Base-by-base conservation (phyloP, 768 basidiomycete genomes). In the Botryobasidium botryosum region DNA sequence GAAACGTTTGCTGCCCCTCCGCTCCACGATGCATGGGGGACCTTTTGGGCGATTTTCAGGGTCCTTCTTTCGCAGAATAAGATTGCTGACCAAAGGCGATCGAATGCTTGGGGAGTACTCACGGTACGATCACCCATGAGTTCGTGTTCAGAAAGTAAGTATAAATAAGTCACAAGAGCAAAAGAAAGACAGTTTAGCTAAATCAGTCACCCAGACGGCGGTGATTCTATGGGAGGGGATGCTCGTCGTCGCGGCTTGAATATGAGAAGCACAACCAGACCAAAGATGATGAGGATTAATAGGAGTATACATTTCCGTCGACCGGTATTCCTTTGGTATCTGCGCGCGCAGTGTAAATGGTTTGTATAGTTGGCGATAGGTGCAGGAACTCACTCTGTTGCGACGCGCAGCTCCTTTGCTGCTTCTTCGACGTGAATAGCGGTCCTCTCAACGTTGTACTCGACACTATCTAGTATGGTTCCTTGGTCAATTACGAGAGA, bases 401-500 rank as follows among this genome's bases (percentile, higher is more conserved):
- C 94, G 12, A 74, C 67, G 45, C 79, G 66, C 40, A 99, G 67
- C 53, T 94, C 88, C 55, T 75, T 73, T 29, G 82, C 88, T 18
- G 90, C 87, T 36, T 84, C 83, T 45, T 77, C 62, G 58, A 91
- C 70, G 42, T 86, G 75, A 26, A 72, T 72, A 15, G 80, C 80
- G 4, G 91, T 85, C 60, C 84, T 79, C 60, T 96, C 88, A 43
- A 99, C 83, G 59, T 99, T 99, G 64, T 87, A 99, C 62, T 99
- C 94, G 45, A 97, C 73, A 29, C 86, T 88, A 62, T 97, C 94
- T 45, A 97, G 70, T 26, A 99, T 72, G 24, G 92, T 96, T 24
- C 94, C 94, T 57, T 99, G 94, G 62, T 97, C 94, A 51, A 97
- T 96, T 48, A 99, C 87, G 45, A 99, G 74, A 28, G 72, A 71